phyloP scores from a whole-genome alignment of 495 filamentous ascomycete species.

The Neurospora sp. region DNA sequence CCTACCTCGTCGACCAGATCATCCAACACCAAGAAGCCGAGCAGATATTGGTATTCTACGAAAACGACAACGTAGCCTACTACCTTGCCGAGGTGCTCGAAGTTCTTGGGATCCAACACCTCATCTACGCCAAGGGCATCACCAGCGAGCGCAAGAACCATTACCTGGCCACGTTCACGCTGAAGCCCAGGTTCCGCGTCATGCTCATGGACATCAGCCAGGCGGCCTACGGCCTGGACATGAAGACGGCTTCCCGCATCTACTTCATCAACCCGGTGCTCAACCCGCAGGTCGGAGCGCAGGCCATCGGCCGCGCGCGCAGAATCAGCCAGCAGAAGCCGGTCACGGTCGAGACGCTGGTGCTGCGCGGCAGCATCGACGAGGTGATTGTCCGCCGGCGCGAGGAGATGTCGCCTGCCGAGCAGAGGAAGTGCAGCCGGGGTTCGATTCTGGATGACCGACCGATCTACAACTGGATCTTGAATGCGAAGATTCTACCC shows the following conservation, averaged over 20 bases:
- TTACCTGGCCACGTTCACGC: conserved; percentile 71
- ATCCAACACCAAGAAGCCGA: conserved; percentile 54
- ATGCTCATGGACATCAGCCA: conserved; percentile 84
- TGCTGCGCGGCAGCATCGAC: conserved; percentile 71
- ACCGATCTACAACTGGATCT: conserved; percentile 68
- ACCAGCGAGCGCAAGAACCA: conserved; percentile 48
- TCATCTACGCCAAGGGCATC: conserved; percentile 71
- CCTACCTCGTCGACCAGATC: conserved; percentile 69
- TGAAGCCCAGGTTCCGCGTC: conserved; percentile 48
- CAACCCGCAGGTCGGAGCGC: conserved; percentile 75
- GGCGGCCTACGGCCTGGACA: conserved; percentile 78
- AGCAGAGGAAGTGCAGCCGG: conserved; percentile 50
- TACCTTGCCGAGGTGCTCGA: conserved; percentile 79
- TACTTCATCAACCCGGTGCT: conserved; percentile 87
- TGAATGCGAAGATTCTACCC: conserved; percentile 55
- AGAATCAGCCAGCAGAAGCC: conserved; percentile 74
- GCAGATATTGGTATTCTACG: conserved; percentile 91
- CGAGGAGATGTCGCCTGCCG: conserved; percentile 65
- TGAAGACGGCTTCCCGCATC: conserved; percentile 72
- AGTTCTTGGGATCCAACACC: conserved; percentile 58
- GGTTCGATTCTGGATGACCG: conserved; percentile 57
- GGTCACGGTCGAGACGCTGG: conserved; percentile 80
- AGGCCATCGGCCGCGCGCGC: conserved; percentile 85
- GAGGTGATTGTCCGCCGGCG: conserved; percentile 70
- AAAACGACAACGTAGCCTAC: conserved; percentile 71